Evolutionary conservation across 2,329 filamentous ascomycete species (phyloP).

Genomic region (Immersiporthe knoxdaviesiana): DNA sequence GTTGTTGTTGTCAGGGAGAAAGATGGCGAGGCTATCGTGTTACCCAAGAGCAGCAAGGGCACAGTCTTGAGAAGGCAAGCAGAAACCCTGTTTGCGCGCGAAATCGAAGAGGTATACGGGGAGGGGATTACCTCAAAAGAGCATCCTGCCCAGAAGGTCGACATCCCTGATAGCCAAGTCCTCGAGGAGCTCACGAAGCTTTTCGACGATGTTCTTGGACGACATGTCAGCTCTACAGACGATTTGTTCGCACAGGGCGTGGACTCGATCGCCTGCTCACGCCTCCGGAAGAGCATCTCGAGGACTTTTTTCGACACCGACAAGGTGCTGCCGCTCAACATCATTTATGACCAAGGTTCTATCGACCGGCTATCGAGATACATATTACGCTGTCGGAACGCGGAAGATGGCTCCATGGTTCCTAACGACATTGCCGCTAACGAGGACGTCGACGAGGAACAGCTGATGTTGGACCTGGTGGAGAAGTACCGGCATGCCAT

Average conservation of each 20-base stretch:
- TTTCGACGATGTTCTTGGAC: conserved; percentile 39
- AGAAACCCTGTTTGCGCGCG: conserved; percentile 50
- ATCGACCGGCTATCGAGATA: conserved; percentile 40
- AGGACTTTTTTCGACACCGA: conserved; percentile 31
- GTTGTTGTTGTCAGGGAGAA: conserved; percentile 44
- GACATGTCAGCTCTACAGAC: conserved; percentile 39
- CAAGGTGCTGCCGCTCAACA: conserved; percentile 52
- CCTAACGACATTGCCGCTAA: neutral
- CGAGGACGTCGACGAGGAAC: conserved; percentile 24
- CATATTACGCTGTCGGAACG: conserved; percentile 30
- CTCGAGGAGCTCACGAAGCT: conserved; percentile 37
- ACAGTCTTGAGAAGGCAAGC: conserved; percentile 57
- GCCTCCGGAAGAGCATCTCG: conserved; percentile 47
- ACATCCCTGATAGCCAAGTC: conserved; percentile 42
- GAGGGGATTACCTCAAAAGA: conserved; percentile 17
- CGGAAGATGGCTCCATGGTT: conserved; percentile 11
- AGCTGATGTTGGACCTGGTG: conserved; percentile 36
- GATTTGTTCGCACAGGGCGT: conserved; percentile 63
- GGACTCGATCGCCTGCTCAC: conserved; percentile 62
- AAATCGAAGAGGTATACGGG: conserved; percentile 53
- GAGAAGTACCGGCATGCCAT: conserved; percentile 36
- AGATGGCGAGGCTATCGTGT: conserved; percentile 32
- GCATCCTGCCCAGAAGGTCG: neutral
- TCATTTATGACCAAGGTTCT: conserved; percentile 63
- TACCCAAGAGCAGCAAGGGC: conserved; percentile 67